Evolutionary conservation across 805 yeast genomes (phyloP), one percentile per base, ranked within the genome.

Genomic region (Nakazawaea sp.): DNA sequence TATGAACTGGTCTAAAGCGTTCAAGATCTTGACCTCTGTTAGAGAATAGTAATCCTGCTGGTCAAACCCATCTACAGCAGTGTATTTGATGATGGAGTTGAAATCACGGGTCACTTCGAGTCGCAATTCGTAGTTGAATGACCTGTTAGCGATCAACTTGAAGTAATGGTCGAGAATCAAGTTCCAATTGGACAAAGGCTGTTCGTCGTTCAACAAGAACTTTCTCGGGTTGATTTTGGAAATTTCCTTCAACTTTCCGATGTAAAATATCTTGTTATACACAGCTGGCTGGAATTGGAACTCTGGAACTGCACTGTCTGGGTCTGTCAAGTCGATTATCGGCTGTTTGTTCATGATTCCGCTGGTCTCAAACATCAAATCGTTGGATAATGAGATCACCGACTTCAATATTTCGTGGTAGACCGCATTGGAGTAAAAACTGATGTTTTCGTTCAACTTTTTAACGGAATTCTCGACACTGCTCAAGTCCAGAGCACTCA

Each of bases 361-460:
- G 18, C 27, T 28, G 15, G 10, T n/a, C 11, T 30, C 18, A 21
- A 27, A 12, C 11, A 51, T 34, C 12, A 53, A 52, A 2, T 44
- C 45, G 15, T 58, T 53, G 2, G 75, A 70, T 11, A 78, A 57
- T 1, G 52, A 51, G 9, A 71, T 62, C 27, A 81, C 47, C 0
- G 80, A 67, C 1, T 53, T 46, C 1, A 80, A 38, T 16, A 88
- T 53, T 6, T 62, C 65, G 4, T 51, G 37, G 41, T 78, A 75
- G 1, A 87, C 70, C 0, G 56, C 54, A 2, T 61, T 57, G 1
- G 78, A 68, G 42, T 78, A 83, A 5, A 68, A 68, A 11, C 59
- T 57, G 1, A 90, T 68, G 35, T 81, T 76, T 20, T 80, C 88
- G 39, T 72, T 58, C 21, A 89, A 61, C 43, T 78, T 81, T n/a